Percentiles rank a stretch among this genome's conserved stretches.
Evolutionary conservation across 192 early-diverging fungal species (phyloP).

Genomic region (Mortierella alpina): DNA sequence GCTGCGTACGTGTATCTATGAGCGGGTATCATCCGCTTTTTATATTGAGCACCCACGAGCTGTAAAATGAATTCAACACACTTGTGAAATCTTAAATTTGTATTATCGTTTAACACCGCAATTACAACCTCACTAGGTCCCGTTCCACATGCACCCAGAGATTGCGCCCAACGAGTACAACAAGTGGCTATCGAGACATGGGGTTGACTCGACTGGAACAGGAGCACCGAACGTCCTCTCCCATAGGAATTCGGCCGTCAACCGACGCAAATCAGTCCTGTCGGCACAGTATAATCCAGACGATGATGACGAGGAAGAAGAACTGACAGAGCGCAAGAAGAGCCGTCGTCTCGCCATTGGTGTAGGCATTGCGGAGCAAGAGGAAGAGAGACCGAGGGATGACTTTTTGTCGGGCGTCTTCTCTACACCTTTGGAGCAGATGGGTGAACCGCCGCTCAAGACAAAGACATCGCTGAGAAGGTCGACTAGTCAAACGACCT

Average conservation of each 20-base stretch:
- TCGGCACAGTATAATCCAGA: constrained; percentile 55
- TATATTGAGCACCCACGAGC: no score
- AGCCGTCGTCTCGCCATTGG: no score
- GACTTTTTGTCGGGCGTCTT: constrained; percentile 34
- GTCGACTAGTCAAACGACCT: constrained; percentile 16
- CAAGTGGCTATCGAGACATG: constrained; percentile 55
- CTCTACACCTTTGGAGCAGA: constrained; percentile 27
- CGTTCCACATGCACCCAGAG: constrained; percentile 58
- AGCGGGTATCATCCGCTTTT: no score
- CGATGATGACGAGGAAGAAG: constrained; percentile 37
- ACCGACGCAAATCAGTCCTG: constrained; percentile 48
- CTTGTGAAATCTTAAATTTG: no score
- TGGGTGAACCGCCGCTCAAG: constrained; percentile 47
- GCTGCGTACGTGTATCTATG: no score
- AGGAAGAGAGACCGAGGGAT: neutral
- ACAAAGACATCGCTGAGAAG: constrained; percentile 30
- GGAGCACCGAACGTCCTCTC: constrained; percentile 19
- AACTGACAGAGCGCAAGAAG: neutral
- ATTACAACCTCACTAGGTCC: constrained; percentile 19
- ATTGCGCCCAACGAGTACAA: constrained; percentile 62
- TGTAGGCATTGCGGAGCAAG: neutral
- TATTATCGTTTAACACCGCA: no score
- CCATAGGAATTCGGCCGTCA: constrained; percentile 30
- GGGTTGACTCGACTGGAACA: constrained; percentile 24
- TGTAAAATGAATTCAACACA: no score